A percentile compares a stretch with the other conserved stretches of the same genome.
Conservation (phyloP, 768 basidiomycete species). For the Auricularia sp. region DNA sequence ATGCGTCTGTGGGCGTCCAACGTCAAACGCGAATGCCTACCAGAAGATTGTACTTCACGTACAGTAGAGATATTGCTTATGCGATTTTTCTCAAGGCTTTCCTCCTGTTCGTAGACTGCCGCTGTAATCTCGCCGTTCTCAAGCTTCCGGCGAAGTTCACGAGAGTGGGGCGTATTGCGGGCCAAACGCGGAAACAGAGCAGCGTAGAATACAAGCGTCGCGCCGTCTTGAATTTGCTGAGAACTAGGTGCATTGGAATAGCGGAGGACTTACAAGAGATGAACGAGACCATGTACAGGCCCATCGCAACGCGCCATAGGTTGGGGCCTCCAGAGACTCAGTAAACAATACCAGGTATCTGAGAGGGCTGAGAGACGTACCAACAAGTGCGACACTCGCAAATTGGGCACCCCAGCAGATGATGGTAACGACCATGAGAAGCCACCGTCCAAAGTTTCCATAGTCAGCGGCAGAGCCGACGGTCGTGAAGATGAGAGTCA, state of each 20-base stretch:
- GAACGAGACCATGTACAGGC: constrained; percentile 67
- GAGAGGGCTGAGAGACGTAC: constrained; percentile 26
- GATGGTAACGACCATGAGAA: constrained; percentile 57
- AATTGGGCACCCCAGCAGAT: constrained; percentile 79
- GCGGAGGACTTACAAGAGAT: constrained; percentile 33
- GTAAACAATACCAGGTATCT: neutral
- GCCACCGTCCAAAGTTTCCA: constrained; percentile 66
- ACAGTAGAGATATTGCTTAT: constrained; percentile 77
- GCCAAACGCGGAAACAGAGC: constrained; percentile 74
- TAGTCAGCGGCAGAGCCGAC: constrained; percentile 65
- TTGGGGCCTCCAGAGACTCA: constrained; percentile 35
- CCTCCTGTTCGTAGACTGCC: constrained; percentile 62
- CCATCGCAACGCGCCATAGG: constrained; percentile 71
- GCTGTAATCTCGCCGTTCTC: constrained; percentile 47
- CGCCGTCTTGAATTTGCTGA: constrained; percentile 34
- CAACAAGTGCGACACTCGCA: constrained; percentile 60
- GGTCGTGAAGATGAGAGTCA: constrained; percentile 75
- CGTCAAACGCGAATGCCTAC: neutral
- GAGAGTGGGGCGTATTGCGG: constrained; percentile 59
- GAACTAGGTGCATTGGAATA: too few relatives aligned
- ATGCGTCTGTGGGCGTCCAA: constrained; percentile 41
- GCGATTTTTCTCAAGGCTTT: constrained; percentile 73
- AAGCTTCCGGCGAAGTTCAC: constrained; percentile 41
- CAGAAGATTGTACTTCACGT: neutral
- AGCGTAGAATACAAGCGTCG: constrained; percentile 71